phyloP scores from a whole-genome alignment of 352 stramenopile genomes.

The Pythium dissotocum region DNA sequence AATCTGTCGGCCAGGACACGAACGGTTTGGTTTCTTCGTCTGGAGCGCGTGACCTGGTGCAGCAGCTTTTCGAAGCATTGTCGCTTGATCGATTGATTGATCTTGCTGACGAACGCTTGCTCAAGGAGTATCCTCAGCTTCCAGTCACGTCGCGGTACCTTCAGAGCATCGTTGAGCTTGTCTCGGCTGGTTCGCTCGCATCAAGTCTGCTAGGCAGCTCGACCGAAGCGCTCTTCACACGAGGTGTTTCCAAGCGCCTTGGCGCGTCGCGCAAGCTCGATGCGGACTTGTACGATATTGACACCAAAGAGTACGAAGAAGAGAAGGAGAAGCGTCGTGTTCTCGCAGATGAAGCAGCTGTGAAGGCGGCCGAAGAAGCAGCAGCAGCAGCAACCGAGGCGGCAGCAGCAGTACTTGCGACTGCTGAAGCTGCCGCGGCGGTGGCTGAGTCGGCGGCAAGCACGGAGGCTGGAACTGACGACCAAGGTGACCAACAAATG shows the following conservation, averaged over 20 bases:
- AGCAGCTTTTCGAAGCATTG: constrained; percentile 44
- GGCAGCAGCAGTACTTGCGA: neutral
- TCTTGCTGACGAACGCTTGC: constrained; percentile 71
- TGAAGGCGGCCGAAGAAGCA: constrained; percentile 46
- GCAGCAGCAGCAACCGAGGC: constrained; percentile 20
- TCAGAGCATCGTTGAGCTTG: constrained; percentile 82
- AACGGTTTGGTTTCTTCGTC: neutral
- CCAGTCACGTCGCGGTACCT: constrained; percentile 85
- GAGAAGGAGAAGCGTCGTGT: constrained; percentile 40
- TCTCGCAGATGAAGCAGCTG: constrained; percentile 50
- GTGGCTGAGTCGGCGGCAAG: neutral
- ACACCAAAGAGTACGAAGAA: constrained; percentile 73
- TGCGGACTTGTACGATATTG: constrained; percentile 60
- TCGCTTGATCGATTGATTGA: constrained; percentile 71
- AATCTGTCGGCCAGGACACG: constrained; percentile 13
- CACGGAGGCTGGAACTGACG: constrained; percentile 16
- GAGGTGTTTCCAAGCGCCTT: constrained; percentile 39
- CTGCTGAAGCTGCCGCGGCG: constrained; percentile 6
- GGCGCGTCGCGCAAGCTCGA: constrained; percentile 65
- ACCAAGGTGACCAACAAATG: constrained; percentile 26
- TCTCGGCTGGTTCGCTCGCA: constrained; percentile 67
- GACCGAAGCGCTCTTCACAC: constrained; percentile 53
- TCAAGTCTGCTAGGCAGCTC: constrained; percentile 52
- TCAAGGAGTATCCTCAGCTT: constrained; percentile 73
- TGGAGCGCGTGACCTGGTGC: constrained; percentile 19